Evolutionary conservation across 331 rosid genomes (phyloP).

Genomic region (Cydonia oblonga): DNA sequence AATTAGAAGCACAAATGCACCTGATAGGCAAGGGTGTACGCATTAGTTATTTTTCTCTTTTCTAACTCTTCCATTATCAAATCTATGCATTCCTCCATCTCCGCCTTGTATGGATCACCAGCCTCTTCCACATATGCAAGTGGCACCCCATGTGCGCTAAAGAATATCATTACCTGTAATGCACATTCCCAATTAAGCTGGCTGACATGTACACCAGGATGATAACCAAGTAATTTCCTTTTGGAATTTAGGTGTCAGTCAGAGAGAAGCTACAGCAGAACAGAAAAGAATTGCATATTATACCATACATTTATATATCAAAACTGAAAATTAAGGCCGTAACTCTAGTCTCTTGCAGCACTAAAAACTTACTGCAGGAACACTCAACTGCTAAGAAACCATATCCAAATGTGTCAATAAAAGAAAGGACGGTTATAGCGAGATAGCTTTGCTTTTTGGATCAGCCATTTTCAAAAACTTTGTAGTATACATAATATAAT

Average conservation of each 20-base stretch:
- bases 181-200: conserved; percentile 2
- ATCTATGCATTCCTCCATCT: conserved; percentile 95
- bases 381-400: neutral
- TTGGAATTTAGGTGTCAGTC: neutral
- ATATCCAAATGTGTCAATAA: neutral
- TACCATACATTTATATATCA: neutral
- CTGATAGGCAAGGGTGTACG: conserved; percentile 91
- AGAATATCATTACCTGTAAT: conserved; percentile 71
- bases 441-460: neutral
- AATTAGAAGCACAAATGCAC: conserved; percentile 16
- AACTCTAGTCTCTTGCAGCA: neutral
- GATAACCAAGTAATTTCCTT: neutral
- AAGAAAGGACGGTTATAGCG: neutral
- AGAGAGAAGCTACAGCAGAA: conserved; percentile 2
- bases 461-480: neutral
- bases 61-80: conserved; percentile 89
- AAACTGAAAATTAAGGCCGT: neutral
- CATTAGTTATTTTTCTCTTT: conserved; percentile 58
- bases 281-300: neutral
- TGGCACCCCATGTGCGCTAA: conserved; percentile 96
- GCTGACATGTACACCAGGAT: neutral
- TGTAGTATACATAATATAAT: neutral
- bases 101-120: conserved; percentile 96
- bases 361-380: neutral
- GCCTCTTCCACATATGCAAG: conserved; percentile 98